phyloP scores from a whole-genome alignment of 805 yeast genomes.

The Saturnispora zaruensis region DNA sequence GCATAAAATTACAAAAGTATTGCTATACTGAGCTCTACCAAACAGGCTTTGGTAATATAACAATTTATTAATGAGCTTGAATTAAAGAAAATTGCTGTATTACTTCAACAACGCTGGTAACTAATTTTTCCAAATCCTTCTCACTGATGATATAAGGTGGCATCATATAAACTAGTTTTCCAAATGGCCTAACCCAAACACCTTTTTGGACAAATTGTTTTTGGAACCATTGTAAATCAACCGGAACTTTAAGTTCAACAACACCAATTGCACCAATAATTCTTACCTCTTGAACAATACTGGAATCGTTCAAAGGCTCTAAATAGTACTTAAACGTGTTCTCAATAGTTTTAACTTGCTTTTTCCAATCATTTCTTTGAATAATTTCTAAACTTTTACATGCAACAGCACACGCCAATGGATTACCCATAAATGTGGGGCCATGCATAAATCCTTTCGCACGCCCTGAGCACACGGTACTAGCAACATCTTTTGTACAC shows the following conservation, averaged over 20 bases:
- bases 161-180: conserved; percentile 11
- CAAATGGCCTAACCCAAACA: conserved; percentile 12
- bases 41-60: too few relatives aligned
- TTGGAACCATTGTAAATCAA: conserved; percentile 11
- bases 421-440: conserved; percentile 13
- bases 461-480: conserved; percentile 7
- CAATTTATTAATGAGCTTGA: background rate
- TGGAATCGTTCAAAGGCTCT: background rate
- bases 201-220: conserved; percentile 9
- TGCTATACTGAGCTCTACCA: too few relatives aligned
- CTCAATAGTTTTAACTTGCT: conserved; percentile 5
- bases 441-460: conserved; percentile 11
- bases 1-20: too few relatives aligned
- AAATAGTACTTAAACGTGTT: background rate
- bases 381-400: conserved; percentile 10
- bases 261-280: conserved; percentile 11
- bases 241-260: conserved; percentile 5
- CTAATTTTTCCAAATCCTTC: background rate
- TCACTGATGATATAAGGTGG: conserved; percentile 7
- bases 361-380: conserved; percentile 5
- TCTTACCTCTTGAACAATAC: conserved; percentile 8
- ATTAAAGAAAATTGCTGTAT: background rate
- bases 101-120: background rate
- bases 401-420: conserved; percentile 10
- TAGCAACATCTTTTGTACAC: conserved; percentile 8